Base-by-base conservation (phyloP, 495 filamentous ascomycete genomes). In the Aspergillus egyptiacus region DNA sequence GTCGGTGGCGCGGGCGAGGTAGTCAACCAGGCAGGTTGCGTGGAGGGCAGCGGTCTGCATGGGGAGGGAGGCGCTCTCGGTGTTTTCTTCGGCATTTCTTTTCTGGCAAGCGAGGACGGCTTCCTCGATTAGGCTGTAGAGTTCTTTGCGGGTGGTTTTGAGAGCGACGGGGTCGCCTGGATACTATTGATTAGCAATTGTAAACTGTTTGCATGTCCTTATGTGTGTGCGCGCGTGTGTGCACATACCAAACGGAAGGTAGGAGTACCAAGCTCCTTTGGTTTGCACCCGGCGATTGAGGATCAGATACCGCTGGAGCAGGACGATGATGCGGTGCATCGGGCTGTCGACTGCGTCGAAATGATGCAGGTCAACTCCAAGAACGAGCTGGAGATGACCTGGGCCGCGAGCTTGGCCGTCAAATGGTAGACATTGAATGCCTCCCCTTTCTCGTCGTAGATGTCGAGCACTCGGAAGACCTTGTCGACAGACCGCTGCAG, bases 371-470 rank as follows among this genome's bases (percentile, higher is more conserved):
- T 80, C 73, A 23, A 64, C 57, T 7, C 68, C 71, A 0, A 81
- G 56, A 0, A 27, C 25, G 65, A 65, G 28, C 80, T 54, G 44
- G 71, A 70, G 34, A 79, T 70, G 14, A 68, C 64, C 37, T 76
- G 68, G 1, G 71, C 70, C 1, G 60, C 75, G 2, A 82, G 68
- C 58, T 81, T 81, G 14, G 80, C 48, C 73, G 78, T 81, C 47
- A 72, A 80, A 42, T 71, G 71, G 48, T 81, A 82, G 7, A 73
- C 73, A 54, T 81, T 81, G 61, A 62, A 79, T 0, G 75, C 64
- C 10, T 27, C 5, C 10, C 25, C 25, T 5, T 27, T 38, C 41
- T 75, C 63, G 9, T 61, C 68, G 17, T 59, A 54, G 11, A 57
- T 33, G 48, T 77, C 70, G 2, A 81, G 60, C 49, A 75, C 70